Percentiles rank a stretch among this genome's conserved stretches.
These are phyloP conservation scores for Heliosperma pusillum DNA, from an alignment of 148 eudicot species.

Conservation along the genomic window DNA sequence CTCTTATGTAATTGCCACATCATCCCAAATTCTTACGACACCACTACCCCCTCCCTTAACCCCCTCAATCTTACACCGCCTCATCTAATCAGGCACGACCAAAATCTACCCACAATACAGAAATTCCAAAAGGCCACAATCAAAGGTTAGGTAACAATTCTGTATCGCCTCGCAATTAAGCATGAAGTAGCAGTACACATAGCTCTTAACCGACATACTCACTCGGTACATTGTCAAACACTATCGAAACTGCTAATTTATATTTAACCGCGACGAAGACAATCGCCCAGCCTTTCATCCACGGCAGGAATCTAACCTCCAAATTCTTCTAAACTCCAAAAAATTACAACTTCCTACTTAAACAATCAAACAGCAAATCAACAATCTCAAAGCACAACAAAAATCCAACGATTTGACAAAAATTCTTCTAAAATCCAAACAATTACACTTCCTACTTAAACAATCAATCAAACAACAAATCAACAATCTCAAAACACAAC, in stretches of 20 bases:
- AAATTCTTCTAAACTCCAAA: neutral
- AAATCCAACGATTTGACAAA: too few species aligned
- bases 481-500: conserved; percentile 5
- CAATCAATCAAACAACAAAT: neutral
- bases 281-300: neutral
- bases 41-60: neutral
- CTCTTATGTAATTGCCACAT: neutral
- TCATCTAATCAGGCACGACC: neutral
- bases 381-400: conserved; percentile 2
- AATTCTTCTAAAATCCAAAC: neutral
- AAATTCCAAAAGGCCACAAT: neutral
- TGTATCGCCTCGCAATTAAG: neutral
- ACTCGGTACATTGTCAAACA: neutral
- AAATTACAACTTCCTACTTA: neutral
- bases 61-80: neutral
- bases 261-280: neutral
- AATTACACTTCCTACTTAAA: neutral
- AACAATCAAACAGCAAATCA: neutral
- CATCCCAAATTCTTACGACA: neutral
- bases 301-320: neutral
- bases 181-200: neutral
- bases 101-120: neutral
- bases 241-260: neutral
- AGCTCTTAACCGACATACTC: neutral
- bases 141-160: neutral